Conservation (phyloP, 1,139 yeast genomes). For the Magnusiomyces ingens region DNA sequence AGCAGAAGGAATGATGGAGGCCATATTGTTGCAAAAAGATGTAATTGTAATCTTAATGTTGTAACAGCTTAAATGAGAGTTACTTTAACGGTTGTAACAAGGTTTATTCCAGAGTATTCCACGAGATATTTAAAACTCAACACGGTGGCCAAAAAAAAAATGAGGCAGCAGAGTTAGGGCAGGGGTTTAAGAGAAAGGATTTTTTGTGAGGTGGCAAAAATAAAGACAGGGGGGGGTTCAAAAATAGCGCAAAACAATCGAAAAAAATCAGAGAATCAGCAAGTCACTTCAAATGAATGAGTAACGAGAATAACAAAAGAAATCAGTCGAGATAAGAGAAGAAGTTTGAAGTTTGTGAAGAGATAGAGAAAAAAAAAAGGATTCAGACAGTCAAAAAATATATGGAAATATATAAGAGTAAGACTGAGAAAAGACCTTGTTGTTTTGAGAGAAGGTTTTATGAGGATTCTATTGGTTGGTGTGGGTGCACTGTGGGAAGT, state of each 20-base stretch:
- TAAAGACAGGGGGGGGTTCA: not conserved
- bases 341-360: not conserved
- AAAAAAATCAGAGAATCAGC: not conserved
- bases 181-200: not conserved
- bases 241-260: not conserved
- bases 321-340: not conserved
- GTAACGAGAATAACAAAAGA: conserved; percentile 1
- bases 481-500: not conserved
- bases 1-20: too few species aligned
- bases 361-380: not conserved
- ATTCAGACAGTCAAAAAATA: not conserved
- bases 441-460: too few species aligned
- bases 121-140: too few species aligned
- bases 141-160: too few species aligned
- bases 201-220: not conserved
- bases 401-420: too few species aligned
- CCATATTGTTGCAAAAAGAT: too few species aligned
- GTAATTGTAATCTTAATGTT: too few species aligned
- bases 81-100: too few species aligned
- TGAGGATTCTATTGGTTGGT: too few species aligned
- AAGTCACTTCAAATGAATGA: conserved; percentile 4
- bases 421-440: too few species aligned
- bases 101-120: too few species aligned
- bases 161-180: not conserved
- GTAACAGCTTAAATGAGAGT: too few species aligned